These are phyloP conservation scores for Malassezia furfur DNA, from an alignment of 1,284 basidiomycete species.

Conservation along the genomic window DNA sequence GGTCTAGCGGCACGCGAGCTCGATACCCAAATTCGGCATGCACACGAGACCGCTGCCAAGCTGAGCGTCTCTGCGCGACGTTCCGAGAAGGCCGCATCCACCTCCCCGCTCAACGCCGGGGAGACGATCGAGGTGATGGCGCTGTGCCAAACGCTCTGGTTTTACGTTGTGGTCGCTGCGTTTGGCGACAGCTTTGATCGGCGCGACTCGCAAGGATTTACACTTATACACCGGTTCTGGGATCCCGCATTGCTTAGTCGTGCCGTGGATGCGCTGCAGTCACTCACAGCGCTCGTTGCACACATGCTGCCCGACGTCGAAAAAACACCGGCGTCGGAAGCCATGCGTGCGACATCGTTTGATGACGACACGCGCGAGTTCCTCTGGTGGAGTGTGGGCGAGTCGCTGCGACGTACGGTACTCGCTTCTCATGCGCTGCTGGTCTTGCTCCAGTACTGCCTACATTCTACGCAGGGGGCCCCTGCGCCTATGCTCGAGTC, in stretches of 20 bases:
- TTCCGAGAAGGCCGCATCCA: background rate
- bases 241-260: background rate
- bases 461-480: background rate
- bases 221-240: background rate
- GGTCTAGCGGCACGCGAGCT: constrained; percentile 1
- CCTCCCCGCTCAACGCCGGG: background rate
- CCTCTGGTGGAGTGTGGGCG: constrained; percentile 16
- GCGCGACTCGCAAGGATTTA: background rate
- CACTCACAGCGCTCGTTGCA: background rate
- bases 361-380: background rate
- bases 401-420: constrained; percentile 27
- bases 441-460: constrained; percentile 21
- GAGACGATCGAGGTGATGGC: constrained; percentile 4
- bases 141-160: constrained; percentile 12
- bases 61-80: background rate
- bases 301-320: background rate
- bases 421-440: constrained; percentile 25
- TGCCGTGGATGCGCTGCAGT: constrained; percentile 3
- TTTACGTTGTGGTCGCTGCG: constrained; percentile 6
- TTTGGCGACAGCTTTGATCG: constrained; percentile 2
- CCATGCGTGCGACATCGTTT: too few species aligned
- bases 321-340: background rate
- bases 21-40: background rate
- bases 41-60: background rate
- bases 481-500: too few species aligned